These are phyloP conservation scores for Choanephora cucurbitarum DNA, from an alignment of 371 early-diverging fungal genomes.

Conservation along the genomic window DNA sequence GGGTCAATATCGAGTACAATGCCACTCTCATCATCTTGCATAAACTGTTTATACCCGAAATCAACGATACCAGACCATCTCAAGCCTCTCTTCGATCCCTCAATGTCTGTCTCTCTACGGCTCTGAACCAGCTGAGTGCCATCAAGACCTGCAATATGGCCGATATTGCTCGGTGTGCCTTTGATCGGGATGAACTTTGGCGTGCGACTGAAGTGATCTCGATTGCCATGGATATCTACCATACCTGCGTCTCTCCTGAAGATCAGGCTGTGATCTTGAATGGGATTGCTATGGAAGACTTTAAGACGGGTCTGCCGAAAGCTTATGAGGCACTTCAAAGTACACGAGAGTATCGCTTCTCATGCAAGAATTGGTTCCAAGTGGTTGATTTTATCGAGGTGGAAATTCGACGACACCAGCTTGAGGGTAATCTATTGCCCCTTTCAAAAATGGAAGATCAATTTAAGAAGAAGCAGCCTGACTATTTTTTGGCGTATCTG, in stretches of 20 bases:
- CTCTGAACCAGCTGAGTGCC: constrained; percentile 30
- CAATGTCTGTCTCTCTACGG: constrained; percentile 32
- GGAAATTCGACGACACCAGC: constrained; percentile 30
- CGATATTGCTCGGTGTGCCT: constrained; percentile 29
- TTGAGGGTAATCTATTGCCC: not conserved
- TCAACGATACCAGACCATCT: constrained; percentile 23
- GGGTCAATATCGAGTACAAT: constrained; percentile 40
- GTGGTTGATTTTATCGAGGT: constrained; percentile 38
- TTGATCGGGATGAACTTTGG: constrained; percentile 46
- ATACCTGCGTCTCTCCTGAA: constrained; percentile 14
- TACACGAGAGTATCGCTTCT: constrained; percentile 30
- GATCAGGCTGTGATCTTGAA: constrained; percentile 21
- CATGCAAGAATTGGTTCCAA: constrained; percentile 32
- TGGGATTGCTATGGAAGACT: constrained; percentile 24
- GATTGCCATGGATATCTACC: constrained; percentile 31
- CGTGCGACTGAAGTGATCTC: constrained; percentile 38
- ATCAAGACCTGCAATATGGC: constrained; percentile 32
- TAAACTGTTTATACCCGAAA: constrained; percentile 39
- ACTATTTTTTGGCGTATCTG: constrained; percentile 25
- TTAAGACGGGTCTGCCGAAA: constrained; percentile 19
- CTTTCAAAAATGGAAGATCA: not conserved
- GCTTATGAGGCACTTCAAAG: constrained; percentile 23
- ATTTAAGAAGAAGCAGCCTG: constrained; percentile 11
- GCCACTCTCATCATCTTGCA: constrained; percentile 44
- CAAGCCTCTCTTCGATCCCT: constrained; percentile 31